A percentile compares a stretch with the other conserved stretches of the same genome.
Evolutionary conservation across 2,329 filamentous ascomycete species (phyloP).

Genomic region (Ophiostoma himal-ulmi): DNA sequence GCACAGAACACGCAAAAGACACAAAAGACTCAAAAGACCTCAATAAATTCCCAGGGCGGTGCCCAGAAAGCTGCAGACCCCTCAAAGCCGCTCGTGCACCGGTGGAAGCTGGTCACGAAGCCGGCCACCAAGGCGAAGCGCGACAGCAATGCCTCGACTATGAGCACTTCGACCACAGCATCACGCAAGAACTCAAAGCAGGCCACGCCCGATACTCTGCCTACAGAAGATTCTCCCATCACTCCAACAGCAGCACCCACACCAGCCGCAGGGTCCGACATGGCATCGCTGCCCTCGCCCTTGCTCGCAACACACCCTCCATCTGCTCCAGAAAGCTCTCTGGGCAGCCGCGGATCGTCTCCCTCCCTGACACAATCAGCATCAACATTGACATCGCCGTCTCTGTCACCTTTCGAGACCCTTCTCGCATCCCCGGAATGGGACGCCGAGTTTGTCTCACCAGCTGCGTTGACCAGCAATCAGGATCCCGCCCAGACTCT

Average conservation of each 20-base stretch:
- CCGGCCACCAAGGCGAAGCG: conserved; percentile 16
- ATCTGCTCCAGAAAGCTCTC: conserved; percentile 12
- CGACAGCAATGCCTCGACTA: background rate
- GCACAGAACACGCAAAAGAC: background rate
- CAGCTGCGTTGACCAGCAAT: background rate
- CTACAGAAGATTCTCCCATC: background rate
- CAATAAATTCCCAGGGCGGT: background rate
- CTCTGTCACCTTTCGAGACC: conserved; percentile 9
- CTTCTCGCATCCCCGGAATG: conserved; percentile 19
- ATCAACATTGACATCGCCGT: background rate
- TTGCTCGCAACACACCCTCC: conserved; percentile 14
- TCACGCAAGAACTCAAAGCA: background rate
- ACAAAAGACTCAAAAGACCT: background rate
- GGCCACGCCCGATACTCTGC: background rate
- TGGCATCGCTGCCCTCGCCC: conserved; percentile 14
- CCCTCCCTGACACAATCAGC: background rate
- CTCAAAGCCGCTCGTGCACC: conserved; percentile 25
- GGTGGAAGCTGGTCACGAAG: conserved; percentile 31
- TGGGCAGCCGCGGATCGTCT: conserved; percentile 9
- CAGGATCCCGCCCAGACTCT: background rate
- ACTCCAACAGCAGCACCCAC: background rate
- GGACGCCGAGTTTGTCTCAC: conserved; percentile 18
- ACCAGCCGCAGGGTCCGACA: conserved; percentile 16
- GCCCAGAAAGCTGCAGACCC: background rate
- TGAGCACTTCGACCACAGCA: background rate